A percentile compares a stretch with the other conserved stretches of the same genome.
phyloP scores from a whole-genome alignment of 164 flowering plant genomes.

The Magnolia kwangsiensis region DNA sequence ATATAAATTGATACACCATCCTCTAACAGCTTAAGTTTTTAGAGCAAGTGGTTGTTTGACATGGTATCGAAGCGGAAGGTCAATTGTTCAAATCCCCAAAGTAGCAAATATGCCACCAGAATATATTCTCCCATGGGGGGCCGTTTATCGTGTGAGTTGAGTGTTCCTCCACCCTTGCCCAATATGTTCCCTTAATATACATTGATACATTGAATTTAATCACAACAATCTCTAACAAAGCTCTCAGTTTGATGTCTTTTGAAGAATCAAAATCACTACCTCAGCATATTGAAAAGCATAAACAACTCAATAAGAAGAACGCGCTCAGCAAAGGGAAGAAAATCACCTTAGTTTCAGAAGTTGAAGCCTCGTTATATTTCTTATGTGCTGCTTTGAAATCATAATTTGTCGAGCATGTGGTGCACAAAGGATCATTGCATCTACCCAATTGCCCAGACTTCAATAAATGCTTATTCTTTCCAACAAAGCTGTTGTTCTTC shows the following conservation, averaged over 20 bases:
- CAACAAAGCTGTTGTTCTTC: slow-evolving; percentile 11
- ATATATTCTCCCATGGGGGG: too few relatives aligned
- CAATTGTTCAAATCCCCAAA: too few relatives aligned
- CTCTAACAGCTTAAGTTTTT: too few relatives aligned
- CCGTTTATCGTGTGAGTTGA: too few relatives aligned
- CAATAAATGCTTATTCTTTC: slow-evolving; percentile 63
- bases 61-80: too few relatives aligned
- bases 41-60: too few relatives aligned
- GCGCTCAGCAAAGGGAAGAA: slow-evolving; percentile 2
- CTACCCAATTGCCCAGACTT: slow-evolving; percentile 80
- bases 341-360: slow-evolving; percentile 51
- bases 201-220: too few relatives aligned
- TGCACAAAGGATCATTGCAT: slow-evolving; percentile 93
- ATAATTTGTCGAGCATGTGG: slow-evolving; percentile 68
- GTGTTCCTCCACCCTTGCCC: too few relatives aligned
- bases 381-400: slow-evolving; percentile 26
- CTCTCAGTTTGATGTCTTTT: neutral
- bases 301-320: slow-evolving; percentile 8
- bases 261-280: neutral
- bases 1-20: too few relatives aligned
- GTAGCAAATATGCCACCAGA: too few relatives aligned
- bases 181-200: too few relatives aligned
- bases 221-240: too few relatives aligned
- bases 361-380: neutral
- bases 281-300: neutral